Evolutionary conservation across 1,284 basidiomycete genomes (phyloP).

Genomic region (Caloboletus firmus): DNA sequence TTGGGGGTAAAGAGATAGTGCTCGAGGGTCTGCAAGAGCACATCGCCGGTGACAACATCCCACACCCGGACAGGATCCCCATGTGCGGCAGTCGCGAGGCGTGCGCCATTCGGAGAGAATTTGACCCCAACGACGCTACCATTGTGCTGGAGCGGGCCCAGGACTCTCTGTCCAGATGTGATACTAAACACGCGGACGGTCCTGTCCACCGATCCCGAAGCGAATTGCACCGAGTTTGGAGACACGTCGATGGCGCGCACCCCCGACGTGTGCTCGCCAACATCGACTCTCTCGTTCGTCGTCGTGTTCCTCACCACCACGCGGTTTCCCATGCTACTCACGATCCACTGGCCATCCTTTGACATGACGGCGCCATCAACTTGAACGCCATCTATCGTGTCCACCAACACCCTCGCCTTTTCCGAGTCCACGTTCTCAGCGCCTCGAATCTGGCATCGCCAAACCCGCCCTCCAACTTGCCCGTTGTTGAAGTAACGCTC

Average conservation of each 20-base stretch:
- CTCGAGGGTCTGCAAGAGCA: rapidly evolving
- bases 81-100: background rate
- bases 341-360: conserved; percentile 7
- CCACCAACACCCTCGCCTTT: background rate
- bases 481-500: background rate
- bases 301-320: conserved; percentile 8
- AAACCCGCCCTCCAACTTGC: background rate
- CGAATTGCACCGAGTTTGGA: conserved; percentile 7
- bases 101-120: conserved; percentile 1
- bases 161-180: background rate
- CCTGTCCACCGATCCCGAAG: conserved; percentile 8
- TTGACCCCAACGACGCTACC: background rate
- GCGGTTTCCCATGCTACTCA: background rate
- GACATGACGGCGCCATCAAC: background rate
- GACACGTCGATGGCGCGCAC: conserved; percentile 8
- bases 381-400: background rate
- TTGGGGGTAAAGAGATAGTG: no score
- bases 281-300: background rate
- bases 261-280: background rate
- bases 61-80: background rate
- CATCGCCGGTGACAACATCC: background rate
- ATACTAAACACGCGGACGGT: background rate
- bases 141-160: background rate
- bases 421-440: background rate
- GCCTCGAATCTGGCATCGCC: background rate